Conservation (phyloP, 768 basidiomycete genomes). For the Russula olivacea region DNA sequence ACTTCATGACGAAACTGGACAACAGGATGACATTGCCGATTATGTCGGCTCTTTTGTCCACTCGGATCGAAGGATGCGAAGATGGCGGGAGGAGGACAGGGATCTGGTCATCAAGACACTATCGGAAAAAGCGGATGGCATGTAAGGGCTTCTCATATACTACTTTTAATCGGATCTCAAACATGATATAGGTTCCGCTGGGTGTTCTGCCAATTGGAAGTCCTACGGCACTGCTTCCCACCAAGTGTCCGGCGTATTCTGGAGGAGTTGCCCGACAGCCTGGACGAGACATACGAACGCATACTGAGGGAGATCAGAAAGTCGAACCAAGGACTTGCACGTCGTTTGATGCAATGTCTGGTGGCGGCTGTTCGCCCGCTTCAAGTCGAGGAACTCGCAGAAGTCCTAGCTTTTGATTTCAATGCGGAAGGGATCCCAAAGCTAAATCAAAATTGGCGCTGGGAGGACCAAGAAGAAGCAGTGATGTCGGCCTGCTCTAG, state of each 20-base stretch:
- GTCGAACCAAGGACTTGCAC: not conserved
- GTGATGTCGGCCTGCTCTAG: not conserved
- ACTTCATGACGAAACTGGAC: not conserved
- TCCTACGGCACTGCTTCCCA: not conserved
- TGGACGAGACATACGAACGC: not conserved
- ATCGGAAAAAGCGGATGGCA: not conserved
- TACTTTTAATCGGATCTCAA: too few species aligned
- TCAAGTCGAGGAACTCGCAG: not conserved
- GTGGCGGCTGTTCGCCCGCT: not conserved
- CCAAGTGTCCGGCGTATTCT: not conserved
- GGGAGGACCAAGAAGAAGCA: not conserved
- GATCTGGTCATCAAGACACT: not conserved
- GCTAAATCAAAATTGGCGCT: not conserved
- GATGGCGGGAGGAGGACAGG: not conserved
- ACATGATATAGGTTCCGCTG: not conserved
- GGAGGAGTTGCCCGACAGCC: not conserved
- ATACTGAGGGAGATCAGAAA: not conserved
- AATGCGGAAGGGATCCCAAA: not conserved
- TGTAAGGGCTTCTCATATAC: not conserved
- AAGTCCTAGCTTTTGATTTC: not conserved
- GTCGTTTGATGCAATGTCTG: not conserved
- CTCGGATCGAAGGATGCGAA: not conserved
- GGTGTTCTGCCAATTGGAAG: not conserved
- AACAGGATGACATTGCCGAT: not conserved
- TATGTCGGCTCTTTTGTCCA: not conserved